These are phyloP conservation scores for Trichocladium antarcticum DNA, from an alignment of 495 filamentous ascomycete species.

Conservation along the genomic window DNA sequence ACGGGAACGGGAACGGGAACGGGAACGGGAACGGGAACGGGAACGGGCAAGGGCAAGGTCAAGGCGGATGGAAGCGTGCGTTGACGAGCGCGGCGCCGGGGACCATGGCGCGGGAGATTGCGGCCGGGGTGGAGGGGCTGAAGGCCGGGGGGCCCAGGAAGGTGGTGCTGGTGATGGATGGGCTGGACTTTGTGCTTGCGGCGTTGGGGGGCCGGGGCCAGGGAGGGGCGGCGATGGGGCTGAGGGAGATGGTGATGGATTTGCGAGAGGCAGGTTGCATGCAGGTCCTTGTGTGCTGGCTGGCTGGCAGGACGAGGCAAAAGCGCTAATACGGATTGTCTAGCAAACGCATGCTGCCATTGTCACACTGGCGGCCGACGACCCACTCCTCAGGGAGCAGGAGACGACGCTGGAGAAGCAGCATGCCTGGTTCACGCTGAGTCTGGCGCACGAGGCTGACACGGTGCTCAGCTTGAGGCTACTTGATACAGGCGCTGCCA, in stretches of 20 bases:
- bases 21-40: not conserved
- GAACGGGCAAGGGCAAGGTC: not conserved
- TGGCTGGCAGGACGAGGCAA: no score
- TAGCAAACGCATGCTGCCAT: constrained; percentile 50
- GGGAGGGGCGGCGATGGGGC: constrained; percentile 11
- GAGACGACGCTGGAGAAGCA: constrained; percentile 55
- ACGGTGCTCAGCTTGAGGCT: constrained; percentile 57
- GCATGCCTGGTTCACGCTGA: constrained; percentile 57
- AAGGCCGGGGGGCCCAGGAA: constrained; percentile 8
- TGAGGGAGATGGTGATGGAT: constrained; percentile 38
- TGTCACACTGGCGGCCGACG: constrained; percentile 57
- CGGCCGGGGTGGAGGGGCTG: constrained; percentile 24
- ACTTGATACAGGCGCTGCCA: constrained; percentile 74
- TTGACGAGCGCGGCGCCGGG: constrained; percentile 5
- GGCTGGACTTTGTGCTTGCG: constrained; percentile 46
- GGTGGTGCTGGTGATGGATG: constrained; percentile 44
- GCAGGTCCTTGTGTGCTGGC: not conserved
- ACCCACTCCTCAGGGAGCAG: constrained; percentile 48
- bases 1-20: not conserved
- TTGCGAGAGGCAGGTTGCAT: constrained; percentile 41
- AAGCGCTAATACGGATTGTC: not conserved
- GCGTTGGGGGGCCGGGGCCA: constrained; percentile 26
- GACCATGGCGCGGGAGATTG: constrained; percentile 21
- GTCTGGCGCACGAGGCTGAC: constrained; percentile 61
- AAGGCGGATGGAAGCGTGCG: constrained; percentile 5